Percentiles rank a stretch among this genome's conserved stretches.
These are phyloP conservation scores for Beauveria sp. DNA, from an alignment of 2,329 filamentous ascomycete species.

Conservation along the genomic window DNA sequence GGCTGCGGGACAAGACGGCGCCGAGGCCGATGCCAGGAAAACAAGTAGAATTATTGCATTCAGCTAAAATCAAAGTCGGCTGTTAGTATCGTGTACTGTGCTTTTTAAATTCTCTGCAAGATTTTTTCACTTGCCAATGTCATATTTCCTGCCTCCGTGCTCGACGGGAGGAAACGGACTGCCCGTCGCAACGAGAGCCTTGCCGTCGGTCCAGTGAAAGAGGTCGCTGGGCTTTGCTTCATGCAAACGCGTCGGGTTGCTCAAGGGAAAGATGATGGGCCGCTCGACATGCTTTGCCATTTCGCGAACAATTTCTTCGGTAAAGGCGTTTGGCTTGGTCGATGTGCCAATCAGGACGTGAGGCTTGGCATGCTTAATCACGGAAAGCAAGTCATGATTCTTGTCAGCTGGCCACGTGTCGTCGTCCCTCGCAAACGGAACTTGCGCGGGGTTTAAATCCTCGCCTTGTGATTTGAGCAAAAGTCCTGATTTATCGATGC, in stretches of 20 bases:
- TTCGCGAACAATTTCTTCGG: background rate
- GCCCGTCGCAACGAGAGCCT: conserved; percentile 77
- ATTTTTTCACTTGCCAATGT: conserved; percentile 30
- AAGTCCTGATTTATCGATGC: conserved; percentile 71
- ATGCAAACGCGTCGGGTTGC: conserved; percentile 77
- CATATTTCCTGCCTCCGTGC: conserved; percentile 36
- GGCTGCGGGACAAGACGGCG: conserved; percentile 60
- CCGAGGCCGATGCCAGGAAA: conserved; percentile 85
- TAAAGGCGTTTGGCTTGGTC: conserved; percentile 50
- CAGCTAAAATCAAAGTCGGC: conserved; percentile 30
- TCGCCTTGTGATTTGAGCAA: conserved; percentile 60
- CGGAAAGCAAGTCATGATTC: conserved; percentile 51
- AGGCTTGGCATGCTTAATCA: conserved; percentile 65
- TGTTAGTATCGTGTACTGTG: background rate
- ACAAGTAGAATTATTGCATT: conserved; percentile 83
- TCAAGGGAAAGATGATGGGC: conserved; percentile 75
- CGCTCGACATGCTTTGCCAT: conserved; percentile 63
- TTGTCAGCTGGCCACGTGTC: conserved; percentile 51
- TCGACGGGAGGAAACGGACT: conserved; percentile 70
- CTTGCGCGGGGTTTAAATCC: conserved; percentile 45
- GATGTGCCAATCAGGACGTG: conserved; percentile 81
- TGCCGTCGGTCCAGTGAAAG: conserved; percentile 69
- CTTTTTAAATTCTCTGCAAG: no score
- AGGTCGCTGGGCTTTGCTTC: conserved; percentile 74
- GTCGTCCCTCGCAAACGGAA: conserved; percentile 56